Base-by-base conservation (phyloP, 1,139 yeast species). In the Lodderomyces orthopsilosis region DNA sequence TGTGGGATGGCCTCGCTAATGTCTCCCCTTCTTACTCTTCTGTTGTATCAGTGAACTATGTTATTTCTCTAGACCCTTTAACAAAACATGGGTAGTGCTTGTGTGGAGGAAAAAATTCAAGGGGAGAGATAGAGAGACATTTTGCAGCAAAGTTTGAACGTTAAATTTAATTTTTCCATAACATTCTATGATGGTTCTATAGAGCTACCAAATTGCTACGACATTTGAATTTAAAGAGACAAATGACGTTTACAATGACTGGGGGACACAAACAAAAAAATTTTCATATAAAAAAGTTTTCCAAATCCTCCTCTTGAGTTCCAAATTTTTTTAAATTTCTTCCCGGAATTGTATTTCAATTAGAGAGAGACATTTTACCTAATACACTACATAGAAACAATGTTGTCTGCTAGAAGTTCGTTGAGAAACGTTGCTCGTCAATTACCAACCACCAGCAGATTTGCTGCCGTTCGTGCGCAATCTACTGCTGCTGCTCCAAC, bases 321-420 rank as follows among this genome's bases (percentile, higher is more conserved):
- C n/a, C 26, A 14, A 15, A 19, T 27, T 32, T 39, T 33, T 15
- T 22, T 26, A 30, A 27, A 37, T 37, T 26, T 22, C 38, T 38
- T 35, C 28, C 13, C 18, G 23, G 12, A n/a, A n/a, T n/a, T 30
- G 19, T 23, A 24, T 7, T 22, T 27, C 32, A n/a, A n/a, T 27
- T n/a, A n/a, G 17, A 4, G 27, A 38, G 33, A n/a, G 19, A 15
- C 12, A 15, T 5, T 6, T 19, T 10, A 28, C 12, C 7, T 7
- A 7, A 7, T 8, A 17, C 12, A 30, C 34, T 15, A 15, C 19
- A 30, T 30, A 30, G 17, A 27, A 30, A 58, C 42, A 46, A 72
- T 72, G 77, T 70, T 73, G 64, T 65, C 75, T 55, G 72, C 75
- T 50, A 71, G 73, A 67, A 69, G 63, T 57, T 63, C 74, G 43